Evolutionary conservation across 1,139 yeast genomes (phyloP).

Genomic region (Protomyces lactucae-debilis): DNA sequence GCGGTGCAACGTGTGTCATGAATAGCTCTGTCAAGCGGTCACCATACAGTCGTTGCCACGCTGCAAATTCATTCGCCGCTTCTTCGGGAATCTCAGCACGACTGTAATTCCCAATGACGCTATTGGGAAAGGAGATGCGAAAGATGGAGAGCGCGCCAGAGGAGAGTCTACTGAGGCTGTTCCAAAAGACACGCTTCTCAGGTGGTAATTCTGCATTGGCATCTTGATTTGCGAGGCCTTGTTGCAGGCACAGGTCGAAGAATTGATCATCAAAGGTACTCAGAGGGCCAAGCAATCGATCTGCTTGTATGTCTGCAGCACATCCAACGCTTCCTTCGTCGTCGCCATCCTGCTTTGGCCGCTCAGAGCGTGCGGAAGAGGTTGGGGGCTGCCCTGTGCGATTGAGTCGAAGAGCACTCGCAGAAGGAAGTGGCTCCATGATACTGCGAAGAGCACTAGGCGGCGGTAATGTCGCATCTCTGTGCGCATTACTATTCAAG

Average conservation of each 20-base stretch:
- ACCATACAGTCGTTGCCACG: conserved; percentile 12
- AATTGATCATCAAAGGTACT: conserved; percentile 8
- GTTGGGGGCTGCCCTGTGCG: background rate
- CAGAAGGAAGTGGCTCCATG: background rate
- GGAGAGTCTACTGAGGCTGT: background rate
- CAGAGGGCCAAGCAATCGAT: conserved; percentile 8
- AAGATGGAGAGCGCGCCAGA: background rate
- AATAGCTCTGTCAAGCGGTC: background rate
- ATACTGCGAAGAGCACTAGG: background rate
- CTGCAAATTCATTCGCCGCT: background rate
- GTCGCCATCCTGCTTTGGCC: background rate
- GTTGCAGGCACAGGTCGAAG: conserved; percentile 3
- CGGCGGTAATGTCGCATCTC: background rate
- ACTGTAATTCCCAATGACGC: conserved; percentile 1
- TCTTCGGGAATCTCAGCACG: conserved; percentile 5
- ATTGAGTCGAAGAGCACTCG: background rate
- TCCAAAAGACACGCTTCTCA: background rate
- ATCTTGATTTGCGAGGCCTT: background rate
- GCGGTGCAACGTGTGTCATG: conserved; percentile 4
- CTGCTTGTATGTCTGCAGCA: background rate
- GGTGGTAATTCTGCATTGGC: background rate
- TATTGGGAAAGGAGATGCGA: background rate
- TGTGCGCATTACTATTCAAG: background rate
- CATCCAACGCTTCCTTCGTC: background rate
- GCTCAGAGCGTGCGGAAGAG: background rate